These are phyloP conservation scores for Crithidia fasciculata DNA, from an alignment of 208 protist genomes.

Conservation along the genomic window DNA sequence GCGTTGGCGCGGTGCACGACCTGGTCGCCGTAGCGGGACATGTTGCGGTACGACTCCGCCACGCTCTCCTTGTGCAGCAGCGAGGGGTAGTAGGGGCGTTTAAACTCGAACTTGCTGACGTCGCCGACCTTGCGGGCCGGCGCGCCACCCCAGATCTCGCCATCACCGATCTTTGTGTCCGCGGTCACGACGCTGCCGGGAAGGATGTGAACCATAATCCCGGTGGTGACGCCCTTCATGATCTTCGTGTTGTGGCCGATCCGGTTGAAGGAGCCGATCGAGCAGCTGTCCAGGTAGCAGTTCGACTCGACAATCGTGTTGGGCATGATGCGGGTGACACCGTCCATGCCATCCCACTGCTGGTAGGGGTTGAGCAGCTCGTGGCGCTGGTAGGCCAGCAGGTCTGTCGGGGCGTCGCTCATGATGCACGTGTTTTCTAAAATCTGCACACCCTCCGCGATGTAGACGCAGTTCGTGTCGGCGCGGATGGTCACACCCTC, in stretches of 20 bases:
- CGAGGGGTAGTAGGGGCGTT: constrained; percentile 82
- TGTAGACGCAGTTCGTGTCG: constrained; percentile 89
- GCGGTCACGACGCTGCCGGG: constrained; percentile 83
- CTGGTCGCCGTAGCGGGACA: constrained; percentile 90
- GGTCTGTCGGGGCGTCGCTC: constrained; percentile 81
- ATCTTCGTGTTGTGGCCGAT: constrained; percentile 90
- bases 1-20: constrained; percentile 80
- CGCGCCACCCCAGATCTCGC: constrained; percentile 89
- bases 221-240: constrained; percentile 91
- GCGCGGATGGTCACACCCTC: constrained; percentile 86
- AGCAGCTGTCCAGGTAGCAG: constrained; percentile 90
- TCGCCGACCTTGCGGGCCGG: constrained; percentile 82
- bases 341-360: constrained; percentile 88
- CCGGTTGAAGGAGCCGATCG: constrained; percentile 87
- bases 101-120: constrained; percentile 90
- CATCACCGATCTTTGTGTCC: constrained; percentile 85
- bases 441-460: constrained; percentile 85
- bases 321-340: constrained; percentile 77
- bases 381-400: constrained; percentile 85
- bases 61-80: constrained; percentile 78
- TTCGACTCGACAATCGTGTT: constrained; percentile 89
- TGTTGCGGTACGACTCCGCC: constrained; percentile 79
- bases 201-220: constrained; percentile 89
- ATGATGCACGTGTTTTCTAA: constrained; percentile 91
- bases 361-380: constrained; percentile 90